Evolutionary conservation across 768 basidiomycete genomes (phyloP).

Genomic region (Fistulinella prunicolor): DNA sequence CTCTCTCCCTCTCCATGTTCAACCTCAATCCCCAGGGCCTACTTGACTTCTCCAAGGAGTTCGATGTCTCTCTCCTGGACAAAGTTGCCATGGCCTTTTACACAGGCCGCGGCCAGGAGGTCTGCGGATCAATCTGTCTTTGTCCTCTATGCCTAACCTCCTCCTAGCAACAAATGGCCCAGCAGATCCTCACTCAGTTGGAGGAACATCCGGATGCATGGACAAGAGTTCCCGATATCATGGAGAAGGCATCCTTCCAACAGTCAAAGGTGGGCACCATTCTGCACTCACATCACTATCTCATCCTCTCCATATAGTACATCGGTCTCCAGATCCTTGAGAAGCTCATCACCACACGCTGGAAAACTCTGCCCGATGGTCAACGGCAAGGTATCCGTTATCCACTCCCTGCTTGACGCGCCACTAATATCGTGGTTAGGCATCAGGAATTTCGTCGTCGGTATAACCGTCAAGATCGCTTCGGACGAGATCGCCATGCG

Average conservation of each 20-base stretch:
- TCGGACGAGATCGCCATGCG: slow-evolving; percentile 87
- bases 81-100: slow-evolving; percentile 92
- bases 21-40: slow-evolving; percentile 52
- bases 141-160: slow-evolving; percentile 5
- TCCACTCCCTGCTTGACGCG: slow-evolving; percentile 2
- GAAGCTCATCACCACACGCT: slow-evolving; percentile 89
- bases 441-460: slow-evolving; percentile 95
- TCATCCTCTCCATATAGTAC: slow-evolving; percentile 53
- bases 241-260: slow-evolving; percentile 78
- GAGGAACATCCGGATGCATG: slow-evolving; percentile 96
- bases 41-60: slow-evolving; percentile 90
- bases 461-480: slow-evolving; percentile 87
- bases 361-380: slow-evolving; percentile 93
- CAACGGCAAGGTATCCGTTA: slow-evolving; percentile 74
- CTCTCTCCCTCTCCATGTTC: slow-evolving; percentile 3
- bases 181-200: slow-evolving; percentile 91
- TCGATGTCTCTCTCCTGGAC: slow-evolving; percentile 91
- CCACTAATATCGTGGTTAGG: slow-evolving; percentile 42
- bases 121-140: slow-evolving; percentile 35
- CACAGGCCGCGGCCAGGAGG: slow-evolving; percentile 80
- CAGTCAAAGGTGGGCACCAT: slow-evolving; percentile 69
- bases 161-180: slow-evolving; percentile 87
- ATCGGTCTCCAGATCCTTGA: slow-evolving; percentile 97
- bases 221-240: slow-evolving; percentile 93
- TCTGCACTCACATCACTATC: not conserved